Evolutionary conservation across 1,284 basidiomycete species (phyloP).

Genomic region (Microbotryum intermedium): DNA sequence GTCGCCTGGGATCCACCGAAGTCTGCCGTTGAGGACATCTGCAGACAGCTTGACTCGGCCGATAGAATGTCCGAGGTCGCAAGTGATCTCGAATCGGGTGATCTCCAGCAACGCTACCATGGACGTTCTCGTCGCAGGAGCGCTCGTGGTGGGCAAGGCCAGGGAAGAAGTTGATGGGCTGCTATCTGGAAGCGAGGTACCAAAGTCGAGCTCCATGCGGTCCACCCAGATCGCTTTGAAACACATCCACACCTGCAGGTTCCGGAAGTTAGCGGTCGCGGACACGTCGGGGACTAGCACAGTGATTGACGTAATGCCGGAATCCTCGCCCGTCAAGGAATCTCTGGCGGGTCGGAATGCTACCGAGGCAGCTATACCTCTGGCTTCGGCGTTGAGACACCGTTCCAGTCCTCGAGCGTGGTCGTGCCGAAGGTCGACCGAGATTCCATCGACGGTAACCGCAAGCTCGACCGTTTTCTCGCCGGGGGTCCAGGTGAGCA

Average conservation of each 20-base stretch:
- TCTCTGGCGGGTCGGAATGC: slow-evolving; percentile 42
- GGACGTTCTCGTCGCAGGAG: too few species aligned
- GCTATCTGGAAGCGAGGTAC: not conserved
- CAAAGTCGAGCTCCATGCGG: slow-evolving; percentile 45
- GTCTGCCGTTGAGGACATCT: not conserved
- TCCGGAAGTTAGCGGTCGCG: slow-evolving; percentile 63
- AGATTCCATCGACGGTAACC: slow-evolving; percentile 14
- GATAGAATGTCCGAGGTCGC: slow-evolving; percentile 13
- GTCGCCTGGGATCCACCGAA: not conserved
- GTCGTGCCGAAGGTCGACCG: slow-evolving; percentile 13
- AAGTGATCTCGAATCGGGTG: not conserved
- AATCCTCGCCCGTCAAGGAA: not conserved
- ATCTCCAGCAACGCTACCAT: not conserved
- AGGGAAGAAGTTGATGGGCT: too few species aligned
- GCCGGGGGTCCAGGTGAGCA: slow-evolving; percentile 64
- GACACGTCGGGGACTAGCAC: slow-evolving; percentile 2
- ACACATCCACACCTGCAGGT: slow-evolving; percentile 73
- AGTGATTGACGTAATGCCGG: not conserved
- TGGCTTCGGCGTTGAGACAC: slow-evolving; percentile 53
- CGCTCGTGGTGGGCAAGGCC: too few species aligned
- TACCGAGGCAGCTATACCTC: slow-evolving; percentile 59
- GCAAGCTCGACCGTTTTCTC: slow-evolving; percentile 6
- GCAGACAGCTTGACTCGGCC: slow-evolving; percentile 4
- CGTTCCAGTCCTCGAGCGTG: slow-evolving; percentile 45
- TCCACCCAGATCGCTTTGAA: slow-evolving; percentile 87